Evolutionary conservation across 2,329 filamentous ascomycete genomes (phyloP).

Genomic region (Claviceps citrina): DNA sequence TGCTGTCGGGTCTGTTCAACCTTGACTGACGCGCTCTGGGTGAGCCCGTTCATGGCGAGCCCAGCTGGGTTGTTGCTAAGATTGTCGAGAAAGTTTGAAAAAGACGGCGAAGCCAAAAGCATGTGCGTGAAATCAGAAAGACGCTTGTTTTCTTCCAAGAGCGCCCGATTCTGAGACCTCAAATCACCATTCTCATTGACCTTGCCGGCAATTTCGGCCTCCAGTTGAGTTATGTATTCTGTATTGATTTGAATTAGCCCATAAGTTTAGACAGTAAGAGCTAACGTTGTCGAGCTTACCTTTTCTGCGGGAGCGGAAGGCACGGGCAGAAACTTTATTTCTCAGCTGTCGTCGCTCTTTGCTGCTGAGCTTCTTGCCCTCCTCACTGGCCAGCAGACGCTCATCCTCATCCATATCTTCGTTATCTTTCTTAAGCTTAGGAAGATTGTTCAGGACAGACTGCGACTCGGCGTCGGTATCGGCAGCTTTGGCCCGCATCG

Average conservation of each 20-base stretch:
- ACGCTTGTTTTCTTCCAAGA: constrained; percentile 74
- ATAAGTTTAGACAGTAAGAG: neutral
- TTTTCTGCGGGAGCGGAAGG: constrained; percentile 95
- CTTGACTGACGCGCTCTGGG: constrained; percentile 24
- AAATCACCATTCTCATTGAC: constrained; percentile 71
- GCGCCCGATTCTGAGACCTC: constrained; percentile 62
- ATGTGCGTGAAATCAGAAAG: constrained; percentile 65
- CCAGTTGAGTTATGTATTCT: constrained; percentile 96
- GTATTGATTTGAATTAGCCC: neutral
- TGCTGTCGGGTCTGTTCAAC: constrained; percentile 20
- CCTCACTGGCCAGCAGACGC: constrained; percentile 81
- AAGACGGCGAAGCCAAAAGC: constrained; percentile 65
- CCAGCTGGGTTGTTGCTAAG: constrained; percentile 44
- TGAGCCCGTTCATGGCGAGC: no score
- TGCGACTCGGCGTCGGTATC: constrained; percentile 28
- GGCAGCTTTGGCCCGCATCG: constrained; percentile 65
- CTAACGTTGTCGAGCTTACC: constrained; percentile 40
- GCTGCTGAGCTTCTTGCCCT: constrained; percentile 97
- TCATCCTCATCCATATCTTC: constrained; percentile 99
- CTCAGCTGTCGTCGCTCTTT: constrained; percentile 94
- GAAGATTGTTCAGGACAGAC: constrained; percentile 49
- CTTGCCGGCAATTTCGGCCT: constrained; percentile 73
- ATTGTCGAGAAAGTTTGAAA: constrained; percentile 64
- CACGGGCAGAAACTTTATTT: constrained; percentile 96
- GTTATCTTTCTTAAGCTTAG: constrained; percentile 76